phyloP scores from a whole-genome alignment of 148 eudicot genomes.

The Chenopodium suecicum region DNA sequence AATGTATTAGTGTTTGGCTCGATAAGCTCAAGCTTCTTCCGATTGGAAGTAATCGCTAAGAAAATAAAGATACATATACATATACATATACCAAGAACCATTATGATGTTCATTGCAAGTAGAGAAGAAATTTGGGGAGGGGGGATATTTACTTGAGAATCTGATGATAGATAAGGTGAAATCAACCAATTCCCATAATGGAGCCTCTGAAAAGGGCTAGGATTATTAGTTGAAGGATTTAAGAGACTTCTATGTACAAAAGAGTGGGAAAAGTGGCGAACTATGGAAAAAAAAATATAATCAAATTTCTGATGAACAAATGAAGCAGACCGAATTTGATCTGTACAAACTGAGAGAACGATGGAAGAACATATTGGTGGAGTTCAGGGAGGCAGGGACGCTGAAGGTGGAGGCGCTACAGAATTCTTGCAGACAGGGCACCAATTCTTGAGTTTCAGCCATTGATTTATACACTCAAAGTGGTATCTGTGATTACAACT shows the following conservation, averaged over 20 bases:
- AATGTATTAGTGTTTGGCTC: background rate
- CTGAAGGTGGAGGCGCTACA: slow-evolving; percentile 39
- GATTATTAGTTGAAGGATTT: slow-evolving; percentile 23
- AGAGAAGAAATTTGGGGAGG: background rate
- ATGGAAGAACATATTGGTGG: background rate
- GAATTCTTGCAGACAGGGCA: slow-evolving; percentile 93
- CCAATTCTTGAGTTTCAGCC: slow-evolving; percentile 93
- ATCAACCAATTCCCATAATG: slow-evolving; percentile 2
- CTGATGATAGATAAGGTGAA: background rate
- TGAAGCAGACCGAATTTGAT: slow-evolving; percentile 12
- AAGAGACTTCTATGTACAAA: slow-evolving; percentile 25
- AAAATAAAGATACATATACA: background rate
- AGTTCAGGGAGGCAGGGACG: slow-evolving; percentile 10
- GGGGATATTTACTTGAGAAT: background rate
- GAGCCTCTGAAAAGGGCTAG: slow-evolving; percentile 9
- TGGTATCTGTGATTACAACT: slow-evolving; percentile 74
- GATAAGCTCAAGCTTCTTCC: background rate
- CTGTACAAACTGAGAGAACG: slow-evolving; percentile 16
- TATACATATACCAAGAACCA: background rate
- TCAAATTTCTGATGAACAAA: slow-evolving; percentile 15
- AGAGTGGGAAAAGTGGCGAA: background rate
- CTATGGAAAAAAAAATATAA: background rate
- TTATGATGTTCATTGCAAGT: background rate
- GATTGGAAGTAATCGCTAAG: background rate
- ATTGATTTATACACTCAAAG: slow-evolving; percentile 55